A percentile compares a stretch with the other conserved stretches of the same genome.
phyloP scores from a whole-genome alignment of 495 filamentous ascomycete species.

The Penicillium taxi region DNA sequence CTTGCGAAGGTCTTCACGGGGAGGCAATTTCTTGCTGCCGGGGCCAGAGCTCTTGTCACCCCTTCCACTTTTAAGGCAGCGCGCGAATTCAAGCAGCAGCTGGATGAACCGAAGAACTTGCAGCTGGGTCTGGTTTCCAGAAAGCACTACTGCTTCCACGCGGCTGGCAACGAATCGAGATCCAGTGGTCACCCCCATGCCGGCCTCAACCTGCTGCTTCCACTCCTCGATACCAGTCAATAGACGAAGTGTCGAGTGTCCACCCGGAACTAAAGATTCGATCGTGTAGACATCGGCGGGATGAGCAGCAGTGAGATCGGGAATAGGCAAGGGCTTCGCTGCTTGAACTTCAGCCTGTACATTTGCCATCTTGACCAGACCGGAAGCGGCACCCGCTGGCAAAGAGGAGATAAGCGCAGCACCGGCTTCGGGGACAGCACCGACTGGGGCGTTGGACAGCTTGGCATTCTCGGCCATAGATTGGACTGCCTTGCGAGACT shows the following conservation, averaged over 20 bases:
- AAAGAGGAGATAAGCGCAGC: constrained; percentile 56
- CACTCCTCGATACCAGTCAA: constrained; percentile 64
- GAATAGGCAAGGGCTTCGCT: constrained; percentile 67
- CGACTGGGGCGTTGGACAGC: constrained; percentile 37
- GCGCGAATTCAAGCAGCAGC: constrained; percentile 56
- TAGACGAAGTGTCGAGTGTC: constrained; percentile 41
- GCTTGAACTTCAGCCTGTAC: constrained; percentile 60
- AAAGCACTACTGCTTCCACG: constrained; percentile 47
- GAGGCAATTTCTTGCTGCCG: constrained; percentile 34
- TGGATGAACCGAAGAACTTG: constrained; percentile 54
- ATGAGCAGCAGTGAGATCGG: constrained; percentile 62
- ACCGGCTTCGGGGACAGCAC: constrained; percentile 48
- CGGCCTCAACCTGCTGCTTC: constrained; percentile 55
- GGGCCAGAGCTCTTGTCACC: constrained; percentile 16
- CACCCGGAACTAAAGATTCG: constrained; percentile 52
- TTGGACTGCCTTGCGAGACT: constrained; percentile 76
- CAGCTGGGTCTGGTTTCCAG: constrained; percentile 47
- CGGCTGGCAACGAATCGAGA: constrained; percentile 62
- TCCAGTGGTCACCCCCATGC: constrained; percentile 45
- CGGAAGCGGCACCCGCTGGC: constrained; percentile 45
- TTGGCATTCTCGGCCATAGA: constrained; percentile 76
- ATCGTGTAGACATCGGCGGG: constrained; percentile 78
- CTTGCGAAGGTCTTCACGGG: constrained; percentile 33
- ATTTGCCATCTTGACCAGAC: constrained; percentile 53
- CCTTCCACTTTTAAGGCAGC: constrained; percentile 30